Base-by-base conservation (phyloP, 495 filamentous ascomycete species). In the Podospora tetraspora region DNA sequence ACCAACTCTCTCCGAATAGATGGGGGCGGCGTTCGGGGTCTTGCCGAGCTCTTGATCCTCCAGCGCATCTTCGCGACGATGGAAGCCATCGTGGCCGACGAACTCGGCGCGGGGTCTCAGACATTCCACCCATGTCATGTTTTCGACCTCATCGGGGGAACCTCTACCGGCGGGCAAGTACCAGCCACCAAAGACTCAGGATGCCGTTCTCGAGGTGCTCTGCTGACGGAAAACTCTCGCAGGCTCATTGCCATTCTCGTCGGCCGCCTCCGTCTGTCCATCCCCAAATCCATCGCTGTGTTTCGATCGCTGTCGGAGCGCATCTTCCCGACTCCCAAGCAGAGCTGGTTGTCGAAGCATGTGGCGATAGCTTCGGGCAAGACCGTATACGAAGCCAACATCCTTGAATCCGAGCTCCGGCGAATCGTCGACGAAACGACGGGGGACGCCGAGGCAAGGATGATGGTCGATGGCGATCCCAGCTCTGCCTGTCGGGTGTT, bases 21-120 rank as follows among this genome's bases (percentile, higher is more conserved):
- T 19, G 62, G 62, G n/a, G 62, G 62, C 9, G 62, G 62, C 8
- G 62, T 63, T 21, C 62, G 62, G 62, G 62, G 62, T 13, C 32
- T 63, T 19, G 34, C 62, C 32, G 62, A 63, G n/a, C 62, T 63
- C 19, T 52, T 63, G 62, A 56, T 63, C n/a, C 22, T 63, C 2
- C n/a, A 56, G 30, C 62, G 62, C 11, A 63, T 63, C 32, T 63
- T 63, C 13, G 43, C n/a, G 22, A 63, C 62, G 23, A 63, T 63
- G 62, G 62, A 63, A 34, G 22, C 62, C 30, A 52, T 63, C 13
- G 37, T 63, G 9, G 62, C 62, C 19, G 34, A 52, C n/a, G 62
- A 63, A 23, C 23, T 63, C n/a, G 62, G 62, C 16, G 32, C 8
- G 9, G 34, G 29, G 10, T 11, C 21, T 7, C 62, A 5, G 32